A percentile compares a stretch with the other conserved stretches of the same genome.
These are phyloP conservation scores for Triticum urartu DNA, from an alignment of 176 grass and related monocot species.

Conservation along the genomic window DNA sequence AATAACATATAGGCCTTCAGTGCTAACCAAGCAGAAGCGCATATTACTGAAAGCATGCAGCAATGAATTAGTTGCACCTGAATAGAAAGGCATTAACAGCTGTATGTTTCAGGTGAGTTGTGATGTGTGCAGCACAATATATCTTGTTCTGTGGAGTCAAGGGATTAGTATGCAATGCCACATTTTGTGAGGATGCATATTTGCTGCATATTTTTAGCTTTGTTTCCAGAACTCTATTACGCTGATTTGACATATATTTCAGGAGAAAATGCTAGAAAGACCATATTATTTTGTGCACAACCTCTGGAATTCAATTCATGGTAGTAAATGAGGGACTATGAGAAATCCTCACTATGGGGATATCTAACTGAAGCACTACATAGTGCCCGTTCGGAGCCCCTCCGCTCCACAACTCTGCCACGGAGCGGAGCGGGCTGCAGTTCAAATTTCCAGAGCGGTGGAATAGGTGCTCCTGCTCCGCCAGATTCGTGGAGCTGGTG, in stretches of 20 bases:
- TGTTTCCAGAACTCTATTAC: neutral
- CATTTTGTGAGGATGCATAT: neutral
- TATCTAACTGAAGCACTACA: neutral
- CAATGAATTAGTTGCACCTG: neutral
- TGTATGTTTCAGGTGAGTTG: neutral
- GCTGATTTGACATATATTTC: neutral
- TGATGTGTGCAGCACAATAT: neutral
- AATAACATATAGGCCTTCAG: neutral
- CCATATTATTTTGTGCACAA: constrained; percentile 8
- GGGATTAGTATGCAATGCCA: neutral
- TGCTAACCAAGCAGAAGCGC: neutral
- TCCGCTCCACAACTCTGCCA: no score
- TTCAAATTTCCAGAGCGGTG: no score
- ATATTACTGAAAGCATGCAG: neutral
- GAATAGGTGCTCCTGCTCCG: no score
- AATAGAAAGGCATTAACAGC: neutral
- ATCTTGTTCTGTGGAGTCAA: neutral
- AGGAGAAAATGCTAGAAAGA: neutral
- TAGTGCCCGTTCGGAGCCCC: no score
- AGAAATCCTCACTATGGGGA: neutral
- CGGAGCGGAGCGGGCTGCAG: no score
- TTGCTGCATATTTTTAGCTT: neutral
- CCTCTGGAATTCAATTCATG: neutral
- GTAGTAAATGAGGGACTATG: neutral
- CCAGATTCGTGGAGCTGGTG: no score